A percentile compares a stretch with the other conserved stretches of the same genome.
These are phyloP conservation scores for Trichosporon sp. DNA, from an alignment of 1,284 basidiomycete species.

Conservation along the genomic window DNA sequence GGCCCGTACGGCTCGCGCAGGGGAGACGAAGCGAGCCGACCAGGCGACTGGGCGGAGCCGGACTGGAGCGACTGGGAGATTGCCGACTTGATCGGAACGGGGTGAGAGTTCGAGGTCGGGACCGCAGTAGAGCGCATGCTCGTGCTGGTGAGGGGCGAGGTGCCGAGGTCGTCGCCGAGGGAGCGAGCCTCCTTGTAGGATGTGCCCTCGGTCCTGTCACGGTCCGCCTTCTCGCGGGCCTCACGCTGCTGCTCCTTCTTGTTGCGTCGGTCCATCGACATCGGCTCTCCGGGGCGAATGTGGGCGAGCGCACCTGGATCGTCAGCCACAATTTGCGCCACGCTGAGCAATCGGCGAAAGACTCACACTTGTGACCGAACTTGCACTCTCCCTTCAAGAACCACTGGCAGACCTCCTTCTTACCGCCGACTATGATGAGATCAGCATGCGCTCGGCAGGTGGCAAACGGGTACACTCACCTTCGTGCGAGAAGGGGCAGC, in stretches of 20 bases:
- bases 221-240: conserved; percentile 37
- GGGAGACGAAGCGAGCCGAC: conserved; percentile 35
- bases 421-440: conserved; percentile 59
- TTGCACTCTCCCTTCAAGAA: conserved; percentile 82
- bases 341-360: not conserved
- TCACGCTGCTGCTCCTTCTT: conserved; percentile 88
- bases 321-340: conserved; percentile 1
- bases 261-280: conserved; percentile 97
- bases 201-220: not conserved
- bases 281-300: conserved; percentile 82
- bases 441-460: not conserved
- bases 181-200: conserved; percentile 8
- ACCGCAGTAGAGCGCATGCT: not conserved
- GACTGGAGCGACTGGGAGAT: conserved; percentile 39
- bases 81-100: conserved; percentile 45
- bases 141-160: conserved; percentile 7
- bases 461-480: conserved; percentile 23
- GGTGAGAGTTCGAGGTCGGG: conserved; percentile 22
- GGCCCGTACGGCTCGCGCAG: conserved; percentile 46
- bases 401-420: conserved; percentile 92
- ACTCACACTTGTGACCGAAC: conserved; percentile 87
- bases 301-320: conserved; percentile 71
- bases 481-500: conserved; percentile 88
- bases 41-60: conserved; percentile 17
- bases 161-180: conserved; percentile 14